Evolutionary conservation across 1,139 yeast genomes (phyloP).

Genomic region (Kurtzmaniella natalensis): DNA sequence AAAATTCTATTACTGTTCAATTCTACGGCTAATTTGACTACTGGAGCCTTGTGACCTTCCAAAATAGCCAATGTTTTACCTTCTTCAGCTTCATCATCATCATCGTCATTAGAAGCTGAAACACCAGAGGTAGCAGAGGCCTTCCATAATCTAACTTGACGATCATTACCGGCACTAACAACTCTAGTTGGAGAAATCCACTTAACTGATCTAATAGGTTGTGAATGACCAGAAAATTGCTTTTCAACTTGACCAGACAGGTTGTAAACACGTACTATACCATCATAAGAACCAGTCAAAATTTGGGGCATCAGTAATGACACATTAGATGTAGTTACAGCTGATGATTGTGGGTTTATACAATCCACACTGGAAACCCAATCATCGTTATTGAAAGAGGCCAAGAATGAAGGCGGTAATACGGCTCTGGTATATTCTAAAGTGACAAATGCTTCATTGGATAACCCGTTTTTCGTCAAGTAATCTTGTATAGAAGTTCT

Average conservation of each 20-base stretch:
- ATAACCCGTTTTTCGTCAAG: slow-evolving; percentile 68
- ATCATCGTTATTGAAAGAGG: slow-evolving; percentile 88
- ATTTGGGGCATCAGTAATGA: slow-evolving; percentile 43
- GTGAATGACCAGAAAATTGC: slow-evolving; percentile 84
- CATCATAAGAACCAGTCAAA: slow-evolving; percentile 90
- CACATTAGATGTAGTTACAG: slow-evolving; percentile 28
- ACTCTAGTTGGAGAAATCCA: slow-evolving; percentile 75
- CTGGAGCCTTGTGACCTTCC: slow-evolving; percentile 87
- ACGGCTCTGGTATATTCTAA: slow-evolving; percentile 91
- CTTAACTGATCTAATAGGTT: slow-evolving; percentile 75
- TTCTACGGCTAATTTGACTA: slow-evolving; percentile 68
- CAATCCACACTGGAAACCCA: slow-evolving; percentile 85
- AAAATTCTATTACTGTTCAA: slow-evolving; percentile 52
- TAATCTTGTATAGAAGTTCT: slow-evolving; percentile 79
- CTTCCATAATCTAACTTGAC: slow-evolving; percentile 87
- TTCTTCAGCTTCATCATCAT: slow-evolving; percentile 50
- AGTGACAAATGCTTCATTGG: slow-evolving; percentile 74
- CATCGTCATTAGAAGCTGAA: slow-evolving; percentile 34
- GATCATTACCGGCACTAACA: slow-evolving; percentile 84
- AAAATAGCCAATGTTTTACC: slow-evolving; percentile 78
- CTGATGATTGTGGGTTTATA: slow-evolving; percentile 26
- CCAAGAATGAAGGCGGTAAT: slow-evolving; percentile 86
- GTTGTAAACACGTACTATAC: slow-evolving; percentile 87
- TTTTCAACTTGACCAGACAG: slow-evolving; percentile 77
- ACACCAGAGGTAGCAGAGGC: slow-evolving; percentile 45